Percentiles rank a stretch among this genome's conserved stretches.
Evolutionary conservation across 164 flowering plant species (phyloP).

Genomic region (Sedum album): DNA sequence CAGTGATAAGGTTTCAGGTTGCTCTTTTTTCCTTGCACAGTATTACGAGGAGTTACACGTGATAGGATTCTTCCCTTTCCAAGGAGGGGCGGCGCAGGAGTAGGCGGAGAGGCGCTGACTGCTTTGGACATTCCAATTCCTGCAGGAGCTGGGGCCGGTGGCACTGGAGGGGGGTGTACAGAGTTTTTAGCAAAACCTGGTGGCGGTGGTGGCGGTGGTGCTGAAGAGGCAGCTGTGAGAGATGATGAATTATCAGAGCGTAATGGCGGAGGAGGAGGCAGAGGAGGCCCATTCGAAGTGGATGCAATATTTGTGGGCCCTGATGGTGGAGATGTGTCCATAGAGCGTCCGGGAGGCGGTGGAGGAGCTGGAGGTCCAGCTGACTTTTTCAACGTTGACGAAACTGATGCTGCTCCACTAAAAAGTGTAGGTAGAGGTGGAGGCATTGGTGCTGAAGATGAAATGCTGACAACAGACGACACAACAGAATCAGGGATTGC

Average conservation of each 20-base stretch:
- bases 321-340: constrained; percentile 8
- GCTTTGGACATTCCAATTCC: constrained; percentile 26
- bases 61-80: constrained; percentile 23
- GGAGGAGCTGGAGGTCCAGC: constrained; percentile 5
- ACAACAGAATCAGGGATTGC: constrained; percentile 8
- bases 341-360: constrained; percentile 24
- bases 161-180: constrained; percentile 30
- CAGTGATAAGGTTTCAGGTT: constrained; percentile 43
- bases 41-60: constrained; percentile 19
- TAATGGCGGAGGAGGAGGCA: constrained; percentile 18
- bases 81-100: constrained; percentile 36
- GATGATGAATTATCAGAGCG: constrained; percentile 13
- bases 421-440: constrained; percentile 17
- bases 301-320: not conserved
- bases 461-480: not conserved
- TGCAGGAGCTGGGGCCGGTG: constrained; percentile 47
- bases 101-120: constrained; percentile 22
- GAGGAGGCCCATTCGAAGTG: constrained; percentile 3
- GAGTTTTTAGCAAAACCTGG: constrained; percentile 17
- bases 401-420: constrained; percentile 12
- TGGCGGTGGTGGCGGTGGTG: constrained; percentile 28
- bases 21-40: constrained; percentile 22
- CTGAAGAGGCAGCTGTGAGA: constrained; percentile 15
- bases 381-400: constrained; percentile 11
- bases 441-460: constrained; percentile 7